Base-by-base conservation (phyloP, 345 rosid species). In the Syzygium aromaticum region DNA sequence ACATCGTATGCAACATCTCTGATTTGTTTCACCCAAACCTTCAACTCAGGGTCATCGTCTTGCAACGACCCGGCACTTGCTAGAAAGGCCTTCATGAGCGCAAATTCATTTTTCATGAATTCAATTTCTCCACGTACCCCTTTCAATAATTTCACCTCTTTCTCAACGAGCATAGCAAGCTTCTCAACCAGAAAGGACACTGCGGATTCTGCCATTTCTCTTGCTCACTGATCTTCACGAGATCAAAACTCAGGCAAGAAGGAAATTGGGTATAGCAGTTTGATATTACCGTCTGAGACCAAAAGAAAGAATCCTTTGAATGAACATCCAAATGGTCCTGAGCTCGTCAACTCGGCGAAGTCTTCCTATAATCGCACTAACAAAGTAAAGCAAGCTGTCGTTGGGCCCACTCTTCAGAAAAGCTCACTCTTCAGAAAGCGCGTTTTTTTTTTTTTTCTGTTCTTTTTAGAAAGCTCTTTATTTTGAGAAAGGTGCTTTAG, bases 211-310 rank as follows among this genome's bases (percentile, higher is more conserved):
- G n/a, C 61, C 63, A 57, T 57, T 11, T 23, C 61, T 57, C 63
- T 57, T 10, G 63, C 63, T 23, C 14, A 23, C 6, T 1, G 14
- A 57, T 9, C 28, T 57, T 57, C 13, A 2, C 6, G 14, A 57
- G 63, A 57, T 10, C 63, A 57, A 10, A 10, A 2, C 28, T 57
- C 14, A 10, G 14, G 14, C 14, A 4, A 57, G n/a, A 23, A 57
- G 6, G 6, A 57, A 57, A 10, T 9, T 9, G 63, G 63, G 11
- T 23, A 57, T 4, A 3, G 27, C n/a, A 0, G 27, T 9, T 23
- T 25, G 13, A 6, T 57, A 23, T 0, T 2, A 11, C 0, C 63
- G 63, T 57, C 0, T 57, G 28, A 57, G 6, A 25, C 3, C 1
- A 4, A 0, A 25, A 25, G 28, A 57, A 0, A 57, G 3, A 4